Evolutionary conservation across 345 rosid species (phyloP).

Genomic region (Gossypium bickii): DNA sequence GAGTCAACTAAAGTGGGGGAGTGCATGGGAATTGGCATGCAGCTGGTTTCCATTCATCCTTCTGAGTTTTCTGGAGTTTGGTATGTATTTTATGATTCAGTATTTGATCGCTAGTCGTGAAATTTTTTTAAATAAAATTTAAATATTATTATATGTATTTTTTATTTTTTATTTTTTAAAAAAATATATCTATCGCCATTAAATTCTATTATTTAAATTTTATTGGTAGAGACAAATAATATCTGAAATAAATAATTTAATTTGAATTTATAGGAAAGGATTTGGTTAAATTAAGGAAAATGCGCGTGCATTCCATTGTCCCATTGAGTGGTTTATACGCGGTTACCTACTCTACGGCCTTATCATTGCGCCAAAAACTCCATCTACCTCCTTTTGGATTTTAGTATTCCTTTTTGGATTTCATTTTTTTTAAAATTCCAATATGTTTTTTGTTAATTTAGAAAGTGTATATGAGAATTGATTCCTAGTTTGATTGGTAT

Average conservation of each 20-base stretch:
- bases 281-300: neutral
- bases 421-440: no score
- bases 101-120: no score
- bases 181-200: no score
- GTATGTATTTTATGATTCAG: no score
- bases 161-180: no score
- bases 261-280: no score
- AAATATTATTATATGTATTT: no score
- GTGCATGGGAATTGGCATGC: constrained; percentile 16
- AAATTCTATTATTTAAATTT: no score
- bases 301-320: constrained; percentile 1
- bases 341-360: neutral
- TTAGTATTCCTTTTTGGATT: neutral
- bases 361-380: neutral
- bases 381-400: neutral
- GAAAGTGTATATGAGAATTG: accelerated
- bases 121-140: no score
- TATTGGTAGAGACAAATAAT: no score
- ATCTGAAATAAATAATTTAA: no score
- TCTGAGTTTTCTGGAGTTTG: neutral
- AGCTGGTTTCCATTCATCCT: constrained; percentile 25
- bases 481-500: accelerated
- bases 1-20: constrained; percentile 6
- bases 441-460: no score
- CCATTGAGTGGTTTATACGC: neutral